Evolutionary conservation across 768 basidiomycete genomes (phyloP).

Genomic region (Suillus brevipes): DNA sequence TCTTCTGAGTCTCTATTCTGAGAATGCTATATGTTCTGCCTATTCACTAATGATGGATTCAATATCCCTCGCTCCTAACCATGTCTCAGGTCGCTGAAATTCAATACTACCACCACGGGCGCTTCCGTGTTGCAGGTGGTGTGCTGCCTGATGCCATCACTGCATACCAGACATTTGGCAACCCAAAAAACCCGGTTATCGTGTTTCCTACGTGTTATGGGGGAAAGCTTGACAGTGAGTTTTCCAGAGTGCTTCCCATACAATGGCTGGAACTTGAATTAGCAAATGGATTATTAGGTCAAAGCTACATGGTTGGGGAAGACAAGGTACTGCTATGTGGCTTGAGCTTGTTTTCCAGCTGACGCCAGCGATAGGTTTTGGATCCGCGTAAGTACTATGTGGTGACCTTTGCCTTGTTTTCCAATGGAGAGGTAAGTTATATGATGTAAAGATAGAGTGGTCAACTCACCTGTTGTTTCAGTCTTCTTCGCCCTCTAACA

Average conservation of each 20-base stretch:
- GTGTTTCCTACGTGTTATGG: slow-evolving; percentile 64
- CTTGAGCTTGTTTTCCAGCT: not conserved
- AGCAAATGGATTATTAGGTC: slow-evolving; percentile 38
- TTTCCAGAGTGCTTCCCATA: not conserved
- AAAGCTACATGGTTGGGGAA: slow-evolving; percentile 51
- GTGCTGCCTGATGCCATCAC: slow-evolving; percentile 56
- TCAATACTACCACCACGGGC: slow-evolving; percentile 54
- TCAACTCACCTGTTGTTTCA: slow-evolving; percentile 18
- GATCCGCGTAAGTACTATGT: slow-evolving; percentile 53
- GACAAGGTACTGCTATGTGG: slow-evolving; percentile 40
- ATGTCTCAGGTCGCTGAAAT: slow-evolving; percentile 32
- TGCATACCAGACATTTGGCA: slow-evolving; percentile 59
- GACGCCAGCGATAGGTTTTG: slow-evolving; percentile 36
- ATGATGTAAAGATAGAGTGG: not conserved
- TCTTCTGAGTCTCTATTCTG: not conserved
- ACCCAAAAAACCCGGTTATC: slow-evolving; percentile 53
- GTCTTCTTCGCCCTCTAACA: slow-evolving; percentile 66
- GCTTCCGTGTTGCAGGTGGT: slow-evolving; percentile 53
- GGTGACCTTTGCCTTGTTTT: slow-evolving; percentile 59
- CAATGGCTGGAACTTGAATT: slow-evolving; percentile 9
- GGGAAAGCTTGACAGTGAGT: slow-evolving; percentile 51
- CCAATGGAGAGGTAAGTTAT: slow-evolving; percentile 53
- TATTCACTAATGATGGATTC: not conserved
- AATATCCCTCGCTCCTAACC: slow-evolving; percentile 2
- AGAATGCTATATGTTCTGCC: not conserved